Evolutionary conservation across 495 filamentous ascomycete species (phyloP), one percentile per base, ranked within the genome.

Genomic region (Xylaria telfairii): DNA sequence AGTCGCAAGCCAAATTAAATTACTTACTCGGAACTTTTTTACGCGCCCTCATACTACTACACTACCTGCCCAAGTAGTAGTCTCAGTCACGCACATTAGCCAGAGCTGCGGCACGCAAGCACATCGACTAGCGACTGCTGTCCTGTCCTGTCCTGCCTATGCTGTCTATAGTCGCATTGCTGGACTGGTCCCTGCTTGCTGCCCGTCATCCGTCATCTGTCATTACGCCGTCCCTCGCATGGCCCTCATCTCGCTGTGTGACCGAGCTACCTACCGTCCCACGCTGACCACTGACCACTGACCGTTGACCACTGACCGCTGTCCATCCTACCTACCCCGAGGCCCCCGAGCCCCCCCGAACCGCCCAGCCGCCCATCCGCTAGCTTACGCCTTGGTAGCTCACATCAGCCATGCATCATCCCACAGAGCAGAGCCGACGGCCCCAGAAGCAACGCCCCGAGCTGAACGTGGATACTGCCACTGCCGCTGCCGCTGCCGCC

Each of bases 351-450:
- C 19, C 41, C 32, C 46, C 46, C 37, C 59, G 59, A 62, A 44
- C 59, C 54, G 39, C 49, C 67, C 57, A 60, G 34, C 46, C 47
- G 21, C 34, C 37, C 44, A 51, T 53, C 46, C 30, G 10, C 61
- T 15, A 68, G 19, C 71, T 8, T 8, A 37, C 34, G 8, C 4
- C 34, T 8, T 8, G 8, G 8, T 37, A 72, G 72, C 69, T 47
- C 57, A 70, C 41, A 42, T 28, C 70, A 54, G 54, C 66, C 67
- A 80, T 80, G 78, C 74, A 80, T 67, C 75, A 77, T 63, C 73
- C 78, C 54, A 70, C 75, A 32, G 78, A 79, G 47, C 77, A 78
- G 63, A 71, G 56, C 67, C 76, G 76, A 77, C 67, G 74, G 39
- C 49, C 61, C 44, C 78, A 76, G 67, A 74, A 73, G 34, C 73